Percentiles rank a stretch among this genome's conserved stretches.
These are phyloP conservation scores for Leishmania amazonensis DNA, from an alignment of 208 protist species.

Conservation along the genomic window DNA sequence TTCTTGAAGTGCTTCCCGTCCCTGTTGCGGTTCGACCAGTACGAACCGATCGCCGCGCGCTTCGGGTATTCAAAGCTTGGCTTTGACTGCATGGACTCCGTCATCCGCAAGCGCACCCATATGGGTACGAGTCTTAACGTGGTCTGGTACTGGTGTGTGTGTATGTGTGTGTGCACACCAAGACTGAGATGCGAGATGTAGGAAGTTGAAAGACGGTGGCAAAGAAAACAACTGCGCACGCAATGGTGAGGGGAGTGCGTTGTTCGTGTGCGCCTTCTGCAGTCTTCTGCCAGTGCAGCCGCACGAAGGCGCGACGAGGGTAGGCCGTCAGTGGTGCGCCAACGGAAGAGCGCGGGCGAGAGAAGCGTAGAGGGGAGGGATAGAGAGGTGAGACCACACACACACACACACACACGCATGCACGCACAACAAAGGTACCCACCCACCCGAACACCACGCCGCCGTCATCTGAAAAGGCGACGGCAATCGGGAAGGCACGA, in stretches of 20 bases:
- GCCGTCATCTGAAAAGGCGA: background rate
- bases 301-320: background rate
- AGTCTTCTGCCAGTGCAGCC: background rate
- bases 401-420: too few species aligned
- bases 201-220: background rate
- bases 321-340: background rate
- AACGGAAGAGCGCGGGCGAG: background rate
- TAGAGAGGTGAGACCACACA: background rate
- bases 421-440: background rate
- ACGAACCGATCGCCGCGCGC: constrained; percentile 28
- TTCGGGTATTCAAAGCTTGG: constrained; percentile 17
- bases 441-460: background rate
- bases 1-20: constrained; percentile 69
- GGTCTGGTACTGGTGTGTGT: background rate
- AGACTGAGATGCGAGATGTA: background rate
- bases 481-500: background rate
- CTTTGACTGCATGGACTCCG: constrained; percentile 9
- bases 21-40: constrained; percentile 51
- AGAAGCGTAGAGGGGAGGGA: background rate
- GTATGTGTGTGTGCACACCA: background rate
- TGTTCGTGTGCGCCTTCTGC: background rate
- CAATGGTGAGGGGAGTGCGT: background rate
- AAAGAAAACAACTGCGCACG: background rate
- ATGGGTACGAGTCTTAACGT: background rate
- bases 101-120: background rate